These are phyloP conservation scores for Nicotiana tabacum DNA, from an alignment of 257 asterid genomes.

Conservation along the genomic window DNA sequence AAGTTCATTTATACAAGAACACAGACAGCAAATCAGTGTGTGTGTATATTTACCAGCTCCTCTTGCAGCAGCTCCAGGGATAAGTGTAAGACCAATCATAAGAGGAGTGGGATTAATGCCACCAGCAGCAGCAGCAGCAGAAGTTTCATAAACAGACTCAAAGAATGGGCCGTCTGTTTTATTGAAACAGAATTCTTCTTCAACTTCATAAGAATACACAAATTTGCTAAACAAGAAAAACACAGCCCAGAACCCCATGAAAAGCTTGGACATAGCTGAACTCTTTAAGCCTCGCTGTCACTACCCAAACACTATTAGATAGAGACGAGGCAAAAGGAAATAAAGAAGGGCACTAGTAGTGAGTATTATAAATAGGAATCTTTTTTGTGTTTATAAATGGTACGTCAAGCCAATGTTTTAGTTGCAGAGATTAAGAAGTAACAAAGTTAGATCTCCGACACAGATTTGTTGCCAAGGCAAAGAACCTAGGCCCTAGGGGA, in stretches of 20 bases:
- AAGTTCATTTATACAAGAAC: background rate
- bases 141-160: background rate
- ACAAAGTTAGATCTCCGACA: too few relatives aligned
- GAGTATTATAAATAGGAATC: background rate
- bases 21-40: background rate
- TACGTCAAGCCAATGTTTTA: background rate
- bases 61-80: conserved; percentile 79
- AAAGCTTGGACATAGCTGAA: background rate
- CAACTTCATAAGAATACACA: conserved; percentile 52
- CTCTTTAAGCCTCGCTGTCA: background rate
- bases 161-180: conserved; percentile 38
- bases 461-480: too few relatives aligned
- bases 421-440: too few relatives aligned
- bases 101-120: conserved; percentile 43
- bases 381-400: background rate
- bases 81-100: conserved; percentile 75
- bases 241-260: background rate
- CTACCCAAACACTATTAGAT: background rate
- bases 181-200: conserved; percentile 33
- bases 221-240: conserved; percentile 22
- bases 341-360: background rate
- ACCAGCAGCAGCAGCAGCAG: conserved; percentile 39
- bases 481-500: too few relatives aligned
- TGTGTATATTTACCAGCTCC: conserved; percentile 55
- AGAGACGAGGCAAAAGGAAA: background rate